These are phyloP conservation scores for Aspergillus luchuensis DNA, from an alignment of 2,329 filamentous ascomycete genomes.

Conservation along the genomic window DNA sequence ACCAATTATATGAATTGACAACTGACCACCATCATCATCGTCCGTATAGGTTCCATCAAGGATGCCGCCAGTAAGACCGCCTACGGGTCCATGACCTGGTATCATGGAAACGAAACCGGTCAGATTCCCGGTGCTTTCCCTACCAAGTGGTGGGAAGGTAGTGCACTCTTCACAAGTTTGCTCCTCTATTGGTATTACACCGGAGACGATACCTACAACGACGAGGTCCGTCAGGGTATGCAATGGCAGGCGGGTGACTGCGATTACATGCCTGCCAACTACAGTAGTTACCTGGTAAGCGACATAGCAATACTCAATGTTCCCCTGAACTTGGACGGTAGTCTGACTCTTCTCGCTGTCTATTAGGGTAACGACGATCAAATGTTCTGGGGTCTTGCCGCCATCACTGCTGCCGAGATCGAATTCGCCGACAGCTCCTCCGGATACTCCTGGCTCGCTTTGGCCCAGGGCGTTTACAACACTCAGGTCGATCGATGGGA, in stretches of 20 bases:
- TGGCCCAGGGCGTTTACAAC: conserved; percentile 73
- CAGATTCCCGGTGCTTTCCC: conserved; percentile 59
- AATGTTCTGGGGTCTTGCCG: conserved; percentile 69
- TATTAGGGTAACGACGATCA: conserved; percentile 68
- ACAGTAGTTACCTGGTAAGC: conserved; percentile 35
- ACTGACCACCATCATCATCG: background rate
- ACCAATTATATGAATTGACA: too few relatives aligned
- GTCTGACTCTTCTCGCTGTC: background rate
- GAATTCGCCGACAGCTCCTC: conserved; percentile 62
- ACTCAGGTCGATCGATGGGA: conserved; percentile 72
- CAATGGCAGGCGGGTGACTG: conserved; percentile 37
- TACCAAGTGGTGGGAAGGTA: conserved; percentile 76
- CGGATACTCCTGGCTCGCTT: conserved; percentile 50
- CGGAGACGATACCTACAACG: conserved; percentile 65
- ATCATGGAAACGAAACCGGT: conserved; percentile 55
- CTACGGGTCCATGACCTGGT: conserved; percentile 55
- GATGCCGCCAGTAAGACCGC: conserved; percentile 46
- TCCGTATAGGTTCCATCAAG: conserved; percentile 45
- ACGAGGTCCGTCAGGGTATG: conserved; percentile 51
- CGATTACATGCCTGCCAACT: conserved; percentile 43
- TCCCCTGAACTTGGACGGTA: background rate
- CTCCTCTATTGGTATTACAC: conserved; percentile 72
- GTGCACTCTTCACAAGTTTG: conserved; percentile 67
- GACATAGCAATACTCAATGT: too few relatives aligned
- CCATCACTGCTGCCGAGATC: conserved; percentile 67